Evolutionary conservation across 1,284 basidiomycete genomes (phyloP).

Genomic region (Ustilago vetiveriae): DNA sequence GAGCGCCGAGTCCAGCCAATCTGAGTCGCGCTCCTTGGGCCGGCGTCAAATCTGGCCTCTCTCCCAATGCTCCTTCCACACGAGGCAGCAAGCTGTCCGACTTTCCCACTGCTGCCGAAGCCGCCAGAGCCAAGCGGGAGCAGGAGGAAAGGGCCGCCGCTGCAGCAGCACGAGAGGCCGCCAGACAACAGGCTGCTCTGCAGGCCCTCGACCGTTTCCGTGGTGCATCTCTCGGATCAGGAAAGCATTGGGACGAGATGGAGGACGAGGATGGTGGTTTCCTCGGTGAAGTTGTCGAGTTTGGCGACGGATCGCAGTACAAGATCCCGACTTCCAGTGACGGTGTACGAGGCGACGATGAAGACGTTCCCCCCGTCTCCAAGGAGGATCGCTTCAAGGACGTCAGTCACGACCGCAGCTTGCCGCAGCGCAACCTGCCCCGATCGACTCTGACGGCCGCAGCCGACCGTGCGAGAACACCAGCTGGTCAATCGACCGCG

Average conservation of each 20-base stretch:
- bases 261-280: constrained; percentile 62
- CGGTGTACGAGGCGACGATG: constrained; percentile 19
- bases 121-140: constrained; percentile 53
- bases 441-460: constrained; percentile 4
- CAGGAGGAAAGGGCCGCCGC: constrained; percentile 58
- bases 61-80: constrained; percentile 18
- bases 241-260: constrained; percentile 66
- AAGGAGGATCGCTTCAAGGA: constrained; percentile 64
- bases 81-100: constrained; percentile 45
- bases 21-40: constrained; percentile 56
- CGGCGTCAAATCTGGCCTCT: constrained; percentile 36
- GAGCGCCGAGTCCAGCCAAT: constrained; percentile 38
- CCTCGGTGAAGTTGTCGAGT: constrained; percentile 64
- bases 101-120: constrained; percentile 66
- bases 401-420: constrained; percentile 59
- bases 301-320: constrained; percentile 65
- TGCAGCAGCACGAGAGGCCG: constrained; percentile 53
- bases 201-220: constrained; percentile 63
- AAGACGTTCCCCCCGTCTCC: constrained; percentile 38
- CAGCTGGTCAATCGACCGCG: constrained; percentile 11
- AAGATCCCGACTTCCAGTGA: constrained; percentile 52
- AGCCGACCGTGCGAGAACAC: constrained; percentile 19
- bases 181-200: constrained; percentile 49
- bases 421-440: constrained; percentile 40
- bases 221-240: constrained; percentile 49